Conservation (phyloP, 805 yeast genomes). For the Cyberlindnera lachancei region DNA sequence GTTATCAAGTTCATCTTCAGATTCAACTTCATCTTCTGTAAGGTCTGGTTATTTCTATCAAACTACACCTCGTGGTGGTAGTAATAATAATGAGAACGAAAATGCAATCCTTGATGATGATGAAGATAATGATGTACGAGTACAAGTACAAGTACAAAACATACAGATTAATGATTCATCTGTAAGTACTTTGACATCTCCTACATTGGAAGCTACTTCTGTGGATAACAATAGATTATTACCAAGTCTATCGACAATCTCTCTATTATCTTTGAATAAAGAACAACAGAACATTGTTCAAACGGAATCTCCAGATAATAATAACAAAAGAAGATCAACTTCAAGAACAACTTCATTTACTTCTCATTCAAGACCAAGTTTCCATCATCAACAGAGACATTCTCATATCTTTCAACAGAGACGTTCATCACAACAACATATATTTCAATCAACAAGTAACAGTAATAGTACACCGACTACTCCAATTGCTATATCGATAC, state of each 20-base stretch:
- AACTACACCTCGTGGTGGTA: too few species aligned
- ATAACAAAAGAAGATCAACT: slow-evolving; percentile 2
- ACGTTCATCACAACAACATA: slow-evolving; percentile 8
- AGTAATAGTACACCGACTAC: slow-evolving; percentile 3
- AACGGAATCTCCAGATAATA: slow-evolving; percentile 9
- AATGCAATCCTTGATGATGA: too few species aligned
- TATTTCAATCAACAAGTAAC: slow-evolving; percentile 6
- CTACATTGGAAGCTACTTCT: slow-evolving; percentile 19
- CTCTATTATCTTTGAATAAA: slow-evolving; percentile 17
- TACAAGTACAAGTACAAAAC: too few species aligned
- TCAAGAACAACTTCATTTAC: slow-evolving; percentile 7
- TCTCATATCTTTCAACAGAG: slow-evolving; percentile 8
- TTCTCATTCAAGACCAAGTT: slow-evolving; percentile 2
- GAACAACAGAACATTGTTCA: slow-evolving; percentile 6
- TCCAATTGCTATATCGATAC: slow-evolving; percentile 7
- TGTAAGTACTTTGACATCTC: slow-evolving; percentile 12
- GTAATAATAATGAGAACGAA: too few species aligned
- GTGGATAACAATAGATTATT: slow-evolving; percentile 12
- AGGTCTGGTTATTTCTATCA: too few species aligned
- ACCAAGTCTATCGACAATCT: slow-evolving; percentile 18
- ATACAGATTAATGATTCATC: too few species aligned
- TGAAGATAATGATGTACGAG: too few species aligned
- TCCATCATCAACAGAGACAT: slow-evolving; percentile 20
- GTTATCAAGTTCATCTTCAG: too few species aligned
- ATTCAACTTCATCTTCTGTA: too few species aligned